Percentiles rank a stretch among this genome's conserved stretches.
phyloP scores from a whole-genome alignment of 805 yeast genomes.

The Cyberlindnera euphorbiae region DNA sequence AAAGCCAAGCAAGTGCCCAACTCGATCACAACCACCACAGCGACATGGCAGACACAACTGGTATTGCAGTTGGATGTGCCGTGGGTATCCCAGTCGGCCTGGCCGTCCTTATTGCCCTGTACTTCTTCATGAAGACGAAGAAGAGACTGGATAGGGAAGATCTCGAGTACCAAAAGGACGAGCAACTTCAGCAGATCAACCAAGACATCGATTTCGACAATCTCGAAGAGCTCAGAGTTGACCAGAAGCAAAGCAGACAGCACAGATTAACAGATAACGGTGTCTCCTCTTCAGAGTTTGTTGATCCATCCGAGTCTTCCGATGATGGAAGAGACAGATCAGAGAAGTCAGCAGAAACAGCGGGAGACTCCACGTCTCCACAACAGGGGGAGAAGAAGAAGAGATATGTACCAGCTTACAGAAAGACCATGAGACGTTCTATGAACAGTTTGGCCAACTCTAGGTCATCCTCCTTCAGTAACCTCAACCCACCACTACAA shows the following conservation, averaged over 20 bases:
- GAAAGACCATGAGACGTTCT: conserved; percentile 29
- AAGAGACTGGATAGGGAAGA: conserved; percentile 35
- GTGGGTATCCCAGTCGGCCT: conserved; percentile 47
- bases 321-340: conserved; percentile 10
- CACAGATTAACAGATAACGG: too few relatives aligned
- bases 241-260: neutral
- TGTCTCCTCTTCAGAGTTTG: neutral
- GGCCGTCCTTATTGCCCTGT: conserved; percentile 31
- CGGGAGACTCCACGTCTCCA: neutral
- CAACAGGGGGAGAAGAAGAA: conserved; percentile 7
- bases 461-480: conserved; percentile 21
- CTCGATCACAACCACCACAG: too few relatives aligned
- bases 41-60: conserved; percentile 19
- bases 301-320: conserved; percentile 8
- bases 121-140: conserved; percentile 36
- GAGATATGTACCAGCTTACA: conserved; percentile 35
- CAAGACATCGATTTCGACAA: conserved; percentile 31
- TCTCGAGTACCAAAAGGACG: conserved; percentile 26
- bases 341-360: conserved; percentile 8
- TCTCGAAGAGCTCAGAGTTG: conserved; percentile 23
- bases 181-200: conserved; percentile 33
- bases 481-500: conserved; percentile 13
- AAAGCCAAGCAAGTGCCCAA: neutral
- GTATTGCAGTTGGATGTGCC: conserved; percentile 47
- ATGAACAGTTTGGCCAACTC: conserved; percentile 21